Base-by-base conservation (phyloP, 169 alveolate genomes). In the Cryptosporidium felis region DNA sequence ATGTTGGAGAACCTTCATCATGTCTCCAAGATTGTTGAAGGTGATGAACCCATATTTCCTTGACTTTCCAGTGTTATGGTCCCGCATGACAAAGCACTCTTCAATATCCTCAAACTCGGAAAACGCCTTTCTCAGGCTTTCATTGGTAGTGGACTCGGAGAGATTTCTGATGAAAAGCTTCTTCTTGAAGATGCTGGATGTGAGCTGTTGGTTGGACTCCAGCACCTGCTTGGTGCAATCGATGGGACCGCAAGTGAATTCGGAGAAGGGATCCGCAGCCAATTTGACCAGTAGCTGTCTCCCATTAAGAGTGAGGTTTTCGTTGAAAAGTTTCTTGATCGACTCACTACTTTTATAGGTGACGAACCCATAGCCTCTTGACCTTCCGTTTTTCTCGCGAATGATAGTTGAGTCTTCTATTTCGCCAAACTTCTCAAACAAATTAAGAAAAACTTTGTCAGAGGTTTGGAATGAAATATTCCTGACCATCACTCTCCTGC, bases 291-390 rank as follows among this genome's bases (percentile, higher is more conserved):
- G 80, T 49, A 90, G 60, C 44, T 90, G 91, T 81, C 91, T 82
- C 28, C 89, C 91, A 51, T 90, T 88, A 28, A 90, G 60, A 18
- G 65, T 56, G 47, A 88, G 79, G 32, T 65, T 90, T 32, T 80
- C 85, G 58, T 81, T 88, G 51, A 90, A 81, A 21, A 90, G 61
- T 28, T 63, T 88, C 56, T 80, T 80, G 9, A 92, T 92, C 4
- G 94, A 82, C 3, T 91, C 94, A 8, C 91, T 85, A 89, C 82
- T 90, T 44, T 89, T 90, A 74, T 80, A 93, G 5, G 94, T 91
- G 41, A 93, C 94, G 59, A 93, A 91, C 10, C 95, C 96, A 88
- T 90, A 93, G 0, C 96, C 96, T 82, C 90, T 82, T 12, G 95
- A 91, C 59, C 92, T 49, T 5, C 94, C 94, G 60, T 89, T 92